These are phyloP conservation scores for Claviceps pazoutovae DNA, from an alignment of 2,329 filamentous ascomycete genomes.

Conservation along the genomic window DNA sequence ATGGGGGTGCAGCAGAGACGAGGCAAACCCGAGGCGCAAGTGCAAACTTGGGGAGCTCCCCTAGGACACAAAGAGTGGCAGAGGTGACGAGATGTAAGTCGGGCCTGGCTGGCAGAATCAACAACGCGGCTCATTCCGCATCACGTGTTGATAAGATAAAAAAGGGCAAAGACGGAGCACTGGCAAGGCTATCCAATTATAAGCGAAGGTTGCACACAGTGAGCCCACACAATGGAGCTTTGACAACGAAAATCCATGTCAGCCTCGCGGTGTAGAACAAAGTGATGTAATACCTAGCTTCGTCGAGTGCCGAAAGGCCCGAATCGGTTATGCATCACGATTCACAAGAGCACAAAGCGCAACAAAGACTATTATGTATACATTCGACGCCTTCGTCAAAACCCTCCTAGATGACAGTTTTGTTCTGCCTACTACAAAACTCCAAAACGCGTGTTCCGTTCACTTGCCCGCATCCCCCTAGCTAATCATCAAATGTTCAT, in stretches of 20 bases:
- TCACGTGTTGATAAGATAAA: slow-evolving; percentile 22
- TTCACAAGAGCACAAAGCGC: too few species aligned
- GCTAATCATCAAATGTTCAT: too few species aligned
- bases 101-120: slow-evolving; percentile 13
- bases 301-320: too few species aligned
- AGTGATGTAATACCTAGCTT: neutral
- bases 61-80: slow-evolving; percentile 12
- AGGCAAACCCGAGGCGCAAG: slow-evolving; percentile 6
- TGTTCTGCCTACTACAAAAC: neutral
- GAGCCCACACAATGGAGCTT: neutral
- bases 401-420: too few species aligned
- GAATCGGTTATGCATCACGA: too few species aligned
- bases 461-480: too few species aligned
- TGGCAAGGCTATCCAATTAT: slow-evolving; percentile 4
- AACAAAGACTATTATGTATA: too few species aligned
- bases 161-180: neutral
- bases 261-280: neutral
- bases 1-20: slow-evolving; percentile 3
- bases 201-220: neutral
- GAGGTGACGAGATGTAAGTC: slow-evolving; percentile 21
- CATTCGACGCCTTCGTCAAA: too few species aligned
- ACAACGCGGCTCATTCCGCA: slow-evolving; percentile 16
- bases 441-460: too few species aligned
- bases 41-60: slow-evolving; percentile 24
- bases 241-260: neutral